These are phyloP conservation scores for Chimonanthus salicifolius DNA, from an alignment of 164 flowering plant genomes.

Conservation along the genomic window DNA sequence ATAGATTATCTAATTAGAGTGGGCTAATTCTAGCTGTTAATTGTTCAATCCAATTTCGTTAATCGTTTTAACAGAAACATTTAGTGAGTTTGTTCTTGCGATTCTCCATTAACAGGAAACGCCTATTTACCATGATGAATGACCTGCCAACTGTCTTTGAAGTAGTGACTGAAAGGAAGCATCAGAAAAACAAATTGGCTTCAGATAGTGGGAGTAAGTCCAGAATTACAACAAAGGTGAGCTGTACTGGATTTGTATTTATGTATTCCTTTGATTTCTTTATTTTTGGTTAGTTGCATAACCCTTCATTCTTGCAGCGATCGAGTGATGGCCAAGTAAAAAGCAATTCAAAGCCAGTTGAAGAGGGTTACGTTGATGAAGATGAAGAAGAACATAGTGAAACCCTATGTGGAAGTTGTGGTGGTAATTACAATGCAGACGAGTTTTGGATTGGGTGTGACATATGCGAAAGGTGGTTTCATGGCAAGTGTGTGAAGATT, in stretches of 20 bases:
- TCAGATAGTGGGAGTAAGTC: slow-evolving; percentile 77
- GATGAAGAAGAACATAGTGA: slow-evolving; percentile 90
- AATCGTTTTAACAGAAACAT: too few relatives aligned
- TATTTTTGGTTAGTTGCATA: neutral
- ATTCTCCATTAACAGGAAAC: slow-evolving; percentile 48
- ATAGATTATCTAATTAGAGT: too few relatives aligned
- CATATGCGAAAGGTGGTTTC: slow-evolving; percentile 85
- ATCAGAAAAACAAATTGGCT: slow-evolving; percentile 61
- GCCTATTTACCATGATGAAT: slow-evolving; percentile 74
- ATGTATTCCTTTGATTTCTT: neutral
- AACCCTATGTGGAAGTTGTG: slow-evolving; percentile 89
- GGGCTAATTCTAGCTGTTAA: too few relatives aligned
- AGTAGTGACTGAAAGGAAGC: slow-evolving; percentile 77
- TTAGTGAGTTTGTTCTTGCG: neutral
- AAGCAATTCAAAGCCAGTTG: slow-evolving; percentile 49
- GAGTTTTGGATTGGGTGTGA: slow-evolving; percentile 95
- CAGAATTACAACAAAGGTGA: slow-evolving; percentile 61
- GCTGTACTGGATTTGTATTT: neutral
- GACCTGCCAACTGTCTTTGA: slow-evolving; percentile 86
- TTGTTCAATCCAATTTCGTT: too few relatives aligned
- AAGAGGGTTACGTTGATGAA: slow-evolving; percentile 66
- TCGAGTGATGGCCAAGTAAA: slow-evolving; percentile 70
- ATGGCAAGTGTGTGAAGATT: slow-evolving; percentile 93
- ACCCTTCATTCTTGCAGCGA: slow-evolving; percentile 38
- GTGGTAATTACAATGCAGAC: slow-evolving; percentile 71